Base-by-base conservation (phyloP, 805 yeast genomes). In the Candida rishiriensis region DNA sequence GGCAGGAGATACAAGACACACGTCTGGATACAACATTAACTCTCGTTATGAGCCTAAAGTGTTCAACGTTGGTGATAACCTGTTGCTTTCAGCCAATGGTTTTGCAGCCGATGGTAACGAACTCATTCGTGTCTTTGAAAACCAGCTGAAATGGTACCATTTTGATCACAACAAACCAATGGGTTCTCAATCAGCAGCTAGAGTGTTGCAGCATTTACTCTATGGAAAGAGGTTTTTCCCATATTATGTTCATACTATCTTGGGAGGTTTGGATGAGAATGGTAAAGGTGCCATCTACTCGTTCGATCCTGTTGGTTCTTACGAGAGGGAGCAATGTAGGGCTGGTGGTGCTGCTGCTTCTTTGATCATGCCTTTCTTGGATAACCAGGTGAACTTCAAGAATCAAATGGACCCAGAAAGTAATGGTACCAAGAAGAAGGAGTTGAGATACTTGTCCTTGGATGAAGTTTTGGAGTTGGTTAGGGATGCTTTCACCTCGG, bases 261-360 rank as follows among this genome's bases (percentile, higher is more conserved):
- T 93, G 57, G 97, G 97, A 3, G 99, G 99, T 15, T 73, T 93
- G 51, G 97, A 89, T 60, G 85, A 80, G 42, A 81, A 84, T 46
- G 99, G 99, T 11, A 83, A 83, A 56, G 99, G 99, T 34, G 88
- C 96, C 2, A 88, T 93, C 32, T 93, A 87, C 65, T 90, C 98
- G 12, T 93, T 88, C 64, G 99, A 93, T 64, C 98, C 98, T 1
- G 96, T 93, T 46, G 99, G 99, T 3, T 88, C 97, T 2, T 93
- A 93, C 63, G 98, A 93, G 69, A 81, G 97, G 58, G 97, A 90
- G 65, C 96, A 90, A 63, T 88, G 97, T 68, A 80, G 97, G 60
- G 98, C 98, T 2, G 97, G 96, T 52, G 99, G 99, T 36, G 93
- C 97, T 12, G 98, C 98, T 28, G 93, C 97, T 1, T 79, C 89